Evolutionary conservation across 345 rosid genomes (phyloP).

Genomic region (Gossypium anomalum): DNA sequence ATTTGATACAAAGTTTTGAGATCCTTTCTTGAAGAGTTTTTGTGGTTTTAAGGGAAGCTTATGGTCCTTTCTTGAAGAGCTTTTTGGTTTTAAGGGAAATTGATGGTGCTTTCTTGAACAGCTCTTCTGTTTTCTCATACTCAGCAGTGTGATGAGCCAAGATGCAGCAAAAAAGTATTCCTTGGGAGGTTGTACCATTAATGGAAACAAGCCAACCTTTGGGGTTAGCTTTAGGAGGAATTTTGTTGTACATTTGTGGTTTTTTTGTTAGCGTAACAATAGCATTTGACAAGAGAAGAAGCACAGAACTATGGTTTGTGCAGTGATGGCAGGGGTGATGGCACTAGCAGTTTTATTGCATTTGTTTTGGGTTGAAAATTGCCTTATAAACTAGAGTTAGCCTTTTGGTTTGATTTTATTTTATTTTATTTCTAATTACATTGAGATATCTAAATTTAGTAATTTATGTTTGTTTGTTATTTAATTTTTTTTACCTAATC

Average conservation of each 20-base stretch:
- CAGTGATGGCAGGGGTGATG: conserved; percentile 30
- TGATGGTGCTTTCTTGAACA: too few relatives aligned
- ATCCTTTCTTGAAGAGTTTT: too few relatives aligned
- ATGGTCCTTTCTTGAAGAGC: neutral
- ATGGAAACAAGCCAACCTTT: conserved; percentile 7
- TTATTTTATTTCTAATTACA: too few relatives aligned
- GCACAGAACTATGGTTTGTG: conserved; percentile 31
- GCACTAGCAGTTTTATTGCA: conserved; percentile 23
- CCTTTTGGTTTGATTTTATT: too few relatives aligned
- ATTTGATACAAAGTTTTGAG: too few relatives aligned
- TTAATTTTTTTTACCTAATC: neutral
- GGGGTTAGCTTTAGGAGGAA: conserved; percentile 28
- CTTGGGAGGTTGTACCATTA: conserved; percentile 42
- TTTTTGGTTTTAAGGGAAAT: neutral
- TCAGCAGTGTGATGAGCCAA: conserved; percentile 29
- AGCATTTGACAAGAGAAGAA: conserved; percentile 37
- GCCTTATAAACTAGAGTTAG: too few relatives aligned
- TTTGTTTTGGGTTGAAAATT: too few relatives aligned
- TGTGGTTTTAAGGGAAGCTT: too few relatives aligned
- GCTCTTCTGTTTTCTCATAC: conserved; percentile 19
- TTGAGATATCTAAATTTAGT: neutral
- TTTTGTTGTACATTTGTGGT: conserved; percentile 41
- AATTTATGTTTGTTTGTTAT: neutral
- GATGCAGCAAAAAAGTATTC: conserved; percentile 26
- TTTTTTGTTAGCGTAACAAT: conserved; percentile 35